These are phyloP conservation scores for Cladophialophora bantiana DNA, from an alignment of 2,329 filamentous ascomycete genomes.

Conservation along the genomic window DNA sequence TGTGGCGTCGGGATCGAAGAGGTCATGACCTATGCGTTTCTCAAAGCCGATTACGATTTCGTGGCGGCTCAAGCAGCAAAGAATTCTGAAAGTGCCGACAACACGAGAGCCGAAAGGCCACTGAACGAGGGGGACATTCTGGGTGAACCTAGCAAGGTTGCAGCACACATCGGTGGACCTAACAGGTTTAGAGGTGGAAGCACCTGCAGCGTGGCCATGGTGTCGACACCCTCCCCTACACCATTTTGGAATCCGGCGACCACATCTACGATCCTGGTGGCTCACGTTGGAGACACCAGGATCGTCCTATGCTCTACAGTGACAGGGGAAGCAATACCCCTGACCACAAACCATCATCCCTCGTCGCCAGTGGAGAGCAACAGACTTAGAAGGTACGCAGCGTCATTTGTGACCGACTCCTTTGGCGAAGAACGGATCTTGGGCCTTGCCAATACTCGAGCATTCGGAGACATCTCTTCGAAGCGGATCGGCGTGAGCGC, in stretches of 20 bases:
- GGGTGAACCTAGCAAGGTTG: slow-evolving; percentile 63
- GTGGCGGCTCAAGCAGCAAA: slow-evolving; percentile 87
- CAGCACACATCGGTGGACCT: slow-evolving; percentile 68
- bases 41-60: slow-evolving; percentile 94
- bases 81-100: slow-evolving; percentile 68
- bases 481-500: slow-evolving; percentile 95
- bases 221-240: slow-evolving; percentile 87
- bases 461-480: slow-evolving; percentile 89
- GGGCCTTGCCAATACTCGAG: slow-evolving; percentile 89
- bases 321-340: slow-evolving; percentile 77
- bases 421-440: slow-evolving; percentile 97
- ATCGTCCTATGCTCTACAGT: slow-evolving; percentile 87
- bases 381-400: slow-evolving; percentile 82
- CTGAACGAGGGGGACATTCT: slow-evolving; percentile 86
- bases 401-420: slow-evolving; percentile 89
- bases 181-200: slow-evolving; percentile 88
- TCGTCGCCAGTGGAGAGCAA: slow-evolving; percentile 83
- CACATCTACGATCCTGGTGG: slow-evolving; percentile 81
- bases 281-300: slow-evolving; percentile 92
- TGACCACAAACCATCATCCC: slow-evolving; percentile 93
- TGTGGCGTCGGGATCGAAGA: slow-evolving; percentile 54
- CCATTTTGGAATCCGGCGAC: slow-evolving; percentile 95
- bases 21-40: slow-evolving; percentile 86
- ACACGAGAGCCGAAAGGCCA: slow-evolving; percentile 73
- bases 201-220: slow-evolving; percentile 86